Percentiles rank a stretch among this genome's conserved stretches.
Conservation (phyloP, 1,284 basidiomycete species). For the Boletus smithii region DNA sequence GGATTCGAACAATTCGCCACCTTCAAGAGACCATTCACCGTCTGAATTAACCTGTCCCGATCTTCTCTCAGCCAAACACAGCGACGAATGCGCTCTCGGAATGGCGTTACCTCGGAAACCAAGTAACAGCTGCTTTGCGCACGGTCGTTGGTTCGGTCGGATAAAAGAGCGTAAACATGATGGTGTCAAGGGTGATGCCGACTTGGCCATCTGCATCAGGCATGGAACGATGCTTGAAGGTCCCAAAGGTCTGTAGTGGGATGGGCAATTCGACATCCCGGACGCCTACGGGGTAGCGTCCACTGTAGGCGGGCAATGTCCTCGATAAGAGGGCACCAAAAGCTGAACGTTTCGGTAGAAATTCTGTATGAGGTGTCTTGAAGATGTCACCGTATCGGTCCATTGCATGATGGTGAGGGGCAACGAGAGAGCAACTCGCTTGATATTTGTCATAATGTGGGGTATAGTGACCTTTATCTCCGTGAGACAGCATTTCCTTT, state of each 20-base stretch:
- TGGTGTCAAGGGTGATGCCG: constrained; percentile 36
- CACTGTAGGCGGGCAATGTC: constrained; percentile 31
- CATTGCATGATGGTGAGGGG: background rate
- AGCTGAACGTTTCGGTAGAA: constrained; percentile 15
- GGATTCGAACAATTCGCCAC: constrained; percentile 36
- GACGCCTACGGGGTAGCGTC: constrained; percentile 32
- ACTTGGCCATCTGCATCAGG: constrained; percentile 18
- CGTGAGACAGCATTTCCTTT: background rate
- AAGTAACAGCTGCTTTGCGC: constrained; percentile 17
- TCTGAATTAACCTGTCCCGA: constrained; percentile 30
- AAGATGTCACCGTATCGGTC: background rate
- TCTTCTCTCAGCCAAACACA: background rate
- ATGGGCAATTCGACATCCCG: constrained; percentile 32
- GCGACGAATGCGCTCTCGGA: background rate
- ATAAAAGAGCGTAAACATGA: constrained; percentile 41
- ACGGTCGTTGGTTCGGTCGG: constrained; percentile 27
- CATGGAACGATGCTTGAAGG: constrained; percentile 30
- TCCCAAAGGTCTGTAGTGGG: constrained; percentile 27
- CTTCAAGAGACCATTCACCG: constrained; percentile 37
- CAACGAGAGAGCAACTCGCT: background rate
- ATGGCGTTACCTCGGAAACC: constrained; percentile 30
- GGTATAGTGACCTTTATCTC: no score
- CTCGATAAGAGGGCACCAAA: constrained; percentile 31
- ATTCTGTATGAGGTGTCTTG: background rate
- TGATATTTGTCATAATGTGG: background rate